Evolutionary conservation across 768 basidiomycete genomes (phyloP), one percentile per base, ranked within the genome.

Genomic region (Leccinum uliginosum): DNA sequence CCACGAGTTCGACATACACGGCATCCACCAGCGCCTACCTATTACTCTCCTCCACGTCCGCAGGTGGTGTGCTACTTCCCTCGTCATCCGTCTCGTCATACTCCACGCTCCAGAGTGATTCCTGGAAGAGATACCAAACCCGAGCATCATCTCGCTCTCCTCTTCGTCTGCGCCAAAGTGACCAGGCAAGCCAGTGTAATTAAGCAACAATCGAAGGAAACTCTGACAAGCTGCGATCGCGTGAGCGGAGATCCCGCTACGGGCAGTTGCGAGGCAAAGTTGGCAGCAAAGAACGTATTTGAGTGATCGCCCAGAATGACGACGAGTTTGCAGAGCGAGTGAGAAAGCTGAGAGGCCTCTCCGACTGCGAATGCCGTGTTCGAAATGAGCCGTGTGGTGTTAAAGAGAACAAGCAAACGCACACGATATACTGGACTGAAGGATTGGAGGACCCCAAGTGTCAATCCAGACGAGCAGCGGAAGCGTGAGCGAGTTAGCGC

Each of bases 41-140:
- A 67, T 72, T 73, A 57, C 68, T 71, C 64, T 75, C 67, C 54
- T 63, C 65, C 61, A 58, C 66, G 26, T 59, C 60, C 7, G 50
- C 46, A 19, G 60, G 57, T 2, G 64, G 61, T n/a, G 56, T 50
- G n/a, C 56, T 58, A 7, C 66, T 66, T 10, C 62, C 62, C 32
- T 65, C 67, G 2, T 69, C 73, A 10, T 76, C 77, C 27, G 43
- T 63, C 10, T 66, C 63, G 50, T 81, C 81, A 55, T 77, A 85
- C 52, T 88, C 84, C 12, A 78, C 78, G 34, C 75, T 79, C 90
- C 90, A 93, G 23, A 93, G 69, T 1, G 91, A 83, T 67, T 98
- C 94, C 70, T 96, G 93, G 55, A 96, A 81, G 38, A 91, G 75
- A 60, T 92, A 95, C 89, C 95, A 96, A 64, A 95, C 1, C 83